Conservation (phyloP, 345 rosid species). For the Euphorbia tirucalli region DNA sequence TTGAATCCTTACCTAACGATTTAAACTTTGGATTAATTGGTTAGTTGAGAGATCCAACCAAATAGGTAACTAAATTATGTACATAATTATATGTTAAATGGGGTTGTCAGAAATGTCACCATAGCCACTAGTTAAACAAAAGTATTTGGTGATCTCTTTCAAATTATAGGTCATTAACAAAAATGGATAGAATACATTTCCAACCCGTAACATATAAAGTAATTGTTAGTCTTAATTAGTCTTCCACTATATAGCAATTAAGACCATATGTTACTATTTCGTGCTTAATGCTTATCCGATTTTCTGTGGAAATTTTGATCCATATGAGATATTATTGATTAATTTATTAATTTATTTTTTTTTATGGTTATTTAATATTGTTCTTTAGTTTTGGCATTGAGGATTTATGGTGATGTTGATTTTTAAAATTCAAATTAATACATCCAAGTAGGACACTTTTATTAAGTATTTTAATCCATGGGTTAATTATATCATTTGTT, state of each 20-base stretch:
- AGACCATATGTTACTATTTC: background rate
- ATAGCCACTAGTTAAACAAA: slow-evolving; percentile 18
- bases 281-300: slow-evolving; percentile 20
- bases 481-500: no score
- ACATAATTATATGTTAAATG: background rate
- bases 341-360: background rate
- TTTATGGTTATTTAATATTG: background rate
- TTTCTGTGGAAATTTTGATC: slow-evolving; percentile 1
- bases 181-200: slow-evolving; percentile 31
- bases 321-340: background rate
- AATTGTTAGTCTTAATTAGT: slow-evolving; percentile 28
- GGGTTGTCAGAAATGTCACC: background rate
- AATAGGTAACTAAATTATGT: background rate
- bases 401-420: background rate
- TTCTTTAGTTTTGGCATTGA: background rate
- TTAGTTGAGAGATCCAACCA: no score
- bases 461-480: no score
- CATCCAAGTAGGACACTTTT: background rate
- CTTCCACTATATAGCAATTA: slow-evolving; percentile 21
- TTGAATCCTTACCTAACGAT: no score
- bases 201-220: slow-evolving; percentile 30
- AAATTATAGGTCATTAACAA: slow-evolving; percentile 9
- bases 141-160: slow-evolving; percentile 20
- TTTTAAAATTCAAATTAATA: background rate
- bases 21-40: no score